Conservation (phyloP, 345 rosid genomes). For the Eucalyptus caleyi region DNA sequence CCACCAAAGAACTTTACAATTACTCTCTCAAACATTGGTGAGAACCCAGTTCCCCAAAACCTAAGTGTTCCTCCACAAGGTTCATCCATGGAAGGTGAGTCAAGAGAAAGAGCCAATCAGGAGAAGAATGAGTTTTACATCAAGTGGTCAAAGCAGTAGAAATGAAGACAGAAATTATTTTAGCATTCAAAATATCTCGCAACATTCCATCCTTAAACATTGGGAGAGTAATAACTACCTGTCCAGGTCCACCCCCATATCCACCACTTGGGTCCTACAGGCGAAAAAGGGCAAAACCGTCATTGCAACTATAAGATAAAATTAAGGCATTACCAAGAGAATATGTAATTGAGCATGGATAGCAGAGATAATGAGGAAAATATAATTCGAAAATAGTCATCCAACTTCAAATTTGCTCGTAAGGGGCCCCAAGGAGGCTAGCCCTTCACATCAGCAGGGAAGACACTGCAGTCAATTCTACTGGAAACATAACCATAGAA, state of each 20-base stretch:
- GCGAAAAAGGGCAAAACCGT: neutral
- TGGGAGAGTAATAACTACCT: slow-evolving; percentile 41
- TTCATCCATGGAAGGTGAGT: neutral
- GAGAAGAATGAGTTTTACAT: neutral
- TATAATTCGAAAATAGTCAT: neutral
- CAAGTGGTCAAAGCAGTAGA: neutral
- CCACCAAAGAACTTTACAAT: neutral
- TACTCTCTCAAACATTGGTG: neutral
- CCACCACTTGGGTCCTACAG: slow-evolving; percentile 82
- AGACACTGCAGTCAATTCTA: neutral
- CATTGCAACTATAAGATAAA: neutral
- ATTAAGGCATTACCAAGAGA: neutral
- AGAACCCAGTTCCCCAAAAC: neutral
- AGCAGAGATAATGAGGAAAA: neutral
- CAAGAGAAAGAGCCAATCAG: neutral
- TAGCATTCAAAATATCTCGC: neutral
- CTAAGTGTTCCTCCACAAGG: neutral
- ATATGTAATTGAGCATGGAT: neutral
- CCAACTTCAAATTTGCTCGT: neutral
- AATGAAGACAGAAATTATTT: neutral
- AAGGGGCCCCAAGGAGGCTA: neutral
- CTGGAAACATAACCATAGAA: neutral
- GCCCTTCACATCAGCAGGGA: neutral
- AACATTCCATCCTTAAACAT: neutral
- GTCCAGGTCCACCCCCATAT: slow-evolving; percentile 97